Evolutionary conservation across 225 moss, liverwort and hornwort species (phyloP).

Genomic region (Thuidium tamariscinum): DNA sequence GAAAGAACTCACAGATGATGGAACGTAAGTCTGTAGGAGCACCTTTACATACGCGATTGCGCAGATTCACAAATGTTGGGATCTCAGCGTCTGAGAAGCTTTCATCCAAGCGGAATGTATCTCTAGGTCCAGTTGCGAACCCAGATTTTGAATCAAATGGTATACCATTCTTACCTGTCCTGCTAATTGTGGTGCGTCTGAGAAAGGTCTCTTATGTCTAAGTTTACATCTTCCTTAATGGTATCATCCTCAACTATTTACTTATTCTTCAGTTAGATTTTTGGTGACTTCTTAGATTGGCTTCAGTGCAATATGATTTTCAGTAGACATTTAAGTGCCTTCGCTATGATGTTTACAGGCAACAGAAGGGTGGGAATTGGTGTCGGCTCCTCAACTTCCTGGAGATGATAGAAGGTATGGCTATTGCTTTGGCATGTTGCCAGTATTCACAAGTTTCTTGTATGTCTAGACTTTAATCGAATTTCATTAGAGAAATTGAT

Average conservation of each 20-base stretch:
- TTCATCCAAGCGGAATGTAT: conserved; percentile 23
- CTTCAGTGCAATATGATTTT: background rate
- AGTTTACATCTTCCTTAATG: background rate
- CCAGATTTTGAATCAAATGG: conserved; percentile 37
- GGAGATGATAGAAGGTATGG: conserved; percentile 35
- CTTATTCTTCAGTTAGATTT: background rate
- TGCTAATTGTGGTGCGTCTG: background rate
- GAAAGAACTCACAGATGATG: conserved; percentile 16
- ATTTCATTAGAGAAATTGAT: background rate
- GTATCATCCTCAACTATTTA: background rate
- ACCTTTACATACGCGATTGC: conserved; percentile 22
- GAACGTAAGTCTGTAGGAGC: conserved; percentile 36
- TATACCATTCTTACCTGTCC: background rate
- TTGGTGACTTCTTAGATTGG: background rate
- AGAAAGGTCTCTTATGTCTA: background rate
- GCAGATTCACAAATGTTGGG: conserved; percentile 34
- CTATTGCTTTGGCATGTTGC: background rate
- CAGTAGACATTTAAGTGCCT: background rate
- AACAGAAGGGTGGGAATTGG: conserved; percentile 33
- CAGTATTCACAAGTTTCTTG: background rate
- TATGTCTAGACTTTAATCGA: background rate
- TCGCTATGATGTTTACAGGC: conserved; percentile 10
- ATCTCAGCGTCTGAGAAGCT: conserved; percentile 27
- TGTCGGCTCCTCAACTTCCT: conserved; percentile 35
- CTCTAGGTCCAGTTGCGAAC: conserved; percentile 17